Evolutionary conservation across 2,329 filamentous ascomycete genomes (phyloP), one percentile per base, ranked within the genome.

Genomic region (Celoporthe dispersa): DNA sequence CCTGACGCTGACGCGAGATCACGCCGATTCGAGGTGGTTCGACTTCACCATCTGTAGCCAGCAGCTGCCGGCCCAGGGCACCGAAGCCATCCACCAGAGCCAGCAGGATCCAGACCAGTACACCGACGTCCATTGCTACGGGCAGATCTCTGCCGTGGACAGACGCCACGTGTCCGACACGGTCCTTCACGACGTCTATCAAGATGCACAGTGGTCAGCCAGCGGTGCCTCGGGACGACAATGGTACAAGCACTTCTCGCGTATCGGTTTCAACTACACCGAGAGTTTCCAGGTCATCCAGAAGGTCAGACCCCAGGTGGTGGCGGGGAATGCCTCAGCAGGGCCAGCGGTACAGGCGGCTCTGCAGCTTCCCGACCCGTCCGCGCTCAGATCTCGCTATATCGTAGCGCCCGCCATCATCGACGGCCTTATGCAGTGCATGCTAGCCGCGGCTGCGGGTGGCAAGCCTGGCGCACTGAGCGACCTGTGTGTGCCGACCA

Each of bases 1-100:
- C 0, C 16, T 67, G 9, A 67, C 31, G 5, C 12, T 78, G 0
- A 79, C 75, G 0, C 66, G 57, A 2, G 74, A 76, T 31, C 68
- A 73, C 1, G 63, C 62, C 57, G 8, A 60, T 57, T 44, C 60
- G 51, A 60, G 37, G n/a, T 67, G 66, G 66, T 60, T 67, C n/a
- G 66, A 67, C n/a, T 67, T 67, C 31, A 57, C 60, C 16, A 67
- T 67, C 57, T 62, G 66, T 28, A 67, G 66, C 31, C 48, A 51
- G 48, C 48, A 51, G n/a, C 48, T 25, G n/a, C 48, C 48, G 9
- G 48, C 48, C 8, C 48, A 51, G 22, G 48, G 48, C 48, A 51
- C 48, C 4, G 48, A 51, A 51, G 48, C 48, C 48, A 51, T 51
- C n/a, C 48, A 51, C 48, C 48, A 51, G n/a, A 51, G 48, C 48